Evolutionary conservation across 1,284 basidiomycete species (phyloP).

Genomic region (Erythrobasidium hasegawianum): DNA sequence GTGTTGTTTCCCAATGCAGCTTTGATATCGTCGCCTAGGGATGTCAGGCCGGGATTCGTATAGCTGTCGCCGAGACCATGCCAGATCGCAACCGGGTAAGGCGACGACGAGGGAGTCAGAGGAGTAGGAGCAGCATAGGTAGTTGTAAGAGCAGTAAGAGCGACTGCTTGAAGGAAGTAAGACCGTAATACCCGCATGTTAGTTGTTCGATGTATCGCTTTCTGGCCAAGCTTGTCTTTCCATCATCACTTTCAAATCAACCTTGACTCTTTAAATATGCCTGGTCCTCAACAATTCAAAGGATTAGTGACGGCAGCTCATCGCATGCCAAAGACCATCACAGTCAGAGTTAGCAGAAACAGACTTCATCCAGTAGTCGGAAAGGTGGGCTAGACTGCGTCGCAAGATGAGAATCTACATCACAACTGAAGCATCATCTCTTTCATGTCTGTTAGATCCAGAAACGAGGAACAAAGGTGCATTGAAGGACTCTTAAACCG

Average conservation of each 20-base stretch:
- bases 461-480: constrained; percentile 5
- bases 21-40: constrained; percentile 41
- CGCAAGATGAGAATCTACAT: not conserved
- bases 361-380: constrained; percentile 26
- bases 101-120: too few relatives aligned
- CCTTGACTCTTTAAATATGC: constrained; percentile 2
- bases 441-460: not conserved
- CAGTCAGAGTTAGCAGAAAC: constrained; percentile 15
- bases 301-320: constrained; percentile 28
- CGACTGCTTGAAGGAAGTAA: not conserved
- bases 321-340: constrained; percentile 33
- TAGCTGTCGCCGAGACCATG: constrained; percentile 75
- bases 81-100: constrained; percentile 80
- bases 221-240: not conserved
- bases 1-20: constrained; percentile 61
- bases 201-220: not conserved
- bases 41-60: constrained; percentile 26
- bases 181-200: not conserved
- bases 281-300: constrained; percentile 24
- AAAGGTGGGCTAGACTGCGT: constrained; percentile 2
- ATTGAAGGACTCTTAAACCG: not conserved
- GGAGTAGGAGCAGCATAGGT: not conserved
- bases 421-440: constrained; percentile 14
- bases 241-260: not conserved
- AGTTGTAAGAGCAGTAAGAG: not conserved